Percentiles rank a stretch among this genome's conserved stretches.
phyloP scores from a whole-genome alignment of 176 grass and related monocot genomes.

The Musa beccarii region DNA sequence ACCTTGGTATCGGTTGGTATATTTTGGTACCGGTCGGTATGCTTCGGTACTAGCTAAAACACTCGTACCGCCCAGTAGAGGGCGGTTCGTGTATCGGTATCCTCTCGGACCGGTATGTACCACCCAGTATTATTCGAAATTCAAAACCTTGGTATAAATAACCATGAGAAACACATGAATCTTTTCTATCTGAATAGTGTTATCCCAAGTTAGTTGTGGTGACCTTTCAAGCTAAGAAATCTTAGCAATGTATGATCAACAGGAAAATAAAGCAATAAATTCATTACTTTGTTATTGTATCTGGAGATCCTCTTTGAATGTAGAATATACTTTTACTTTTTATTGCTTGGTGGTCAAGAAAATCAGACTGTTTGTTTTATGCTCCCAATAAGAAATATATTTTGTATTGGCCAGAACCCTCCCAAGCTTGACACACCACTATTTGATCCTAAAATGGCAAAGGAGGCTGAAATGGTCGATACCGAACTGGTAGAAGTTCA shows the following conservation, averaged over 20 bases:
- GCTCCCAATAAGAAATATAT: background rate
- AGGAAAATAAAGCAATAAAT: background rate
- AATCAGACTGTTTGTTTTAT: background rate
- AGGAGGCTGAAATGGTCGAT: background rate
- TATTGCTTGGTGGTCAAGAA: background rate
- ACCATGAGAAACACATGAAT: background rate
- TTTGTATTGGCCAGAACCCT: conserved; percentile 6
- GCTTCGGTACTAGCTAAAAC: too few species aligned
- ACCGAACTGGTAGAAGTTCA: background rate
- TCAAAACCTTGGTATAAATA: too few species aligned
- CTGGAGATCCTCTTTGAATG: background rate
- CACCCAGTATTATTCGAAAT: too few species aligned
- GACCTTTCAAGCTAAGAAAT: background rate
- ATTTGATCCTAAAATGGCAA: background rate
- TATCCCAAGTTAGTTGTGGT: background rate
- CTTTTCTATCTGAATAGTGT: background rate
- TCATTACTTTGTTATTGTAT: background rate
- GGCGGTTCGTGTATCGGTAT: too few species aligned
- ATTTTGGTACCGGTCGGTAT: too few species aligned
- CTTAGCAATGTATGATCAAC: background rate
- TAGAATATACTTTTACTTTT: background rate
- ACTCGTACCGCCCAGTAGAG: too few species aligned
- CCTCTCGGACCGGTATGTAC: too few species aligned
- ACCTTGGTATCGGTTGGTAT: too few species aligned
- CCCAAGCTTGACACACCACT: conserved; percentile 13